Percentiles rank a stretch among this genome's conserved stretches.
phyloP scores from a whole-genome alignment of 495 filamentous ascomycete species.

The Geopyxis carbonaria region DNA sequence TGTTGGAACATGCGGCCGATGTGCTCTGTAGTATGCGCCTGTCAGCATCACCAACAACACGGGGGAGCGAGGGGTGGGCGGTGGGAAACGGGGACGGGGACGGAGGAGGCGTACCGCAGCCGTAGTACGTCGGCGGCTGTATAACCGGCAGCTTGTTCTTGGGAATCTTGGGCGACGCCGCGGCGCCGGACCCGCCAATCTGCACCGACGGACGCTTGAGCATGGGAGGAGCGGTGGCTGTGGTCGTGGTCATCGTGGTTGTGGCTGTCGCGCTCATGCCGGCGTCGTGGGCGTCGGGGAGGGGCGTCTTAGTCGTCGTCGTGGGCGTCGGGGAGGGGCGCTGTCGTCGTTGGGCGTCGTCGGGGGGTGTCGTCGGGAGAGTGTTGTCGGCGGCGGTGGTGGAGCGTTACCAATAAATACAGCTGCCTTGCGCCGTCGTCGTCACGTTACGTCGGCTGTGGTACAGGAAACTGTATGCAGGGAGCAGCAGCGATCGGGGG shows the following conservation, averaged over 20 bases:
- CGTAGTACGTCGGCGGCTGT: conserved; percentile 6
- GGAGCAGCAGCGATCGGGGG: too few species aligned
- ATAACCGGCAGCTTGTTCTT: conserved; percentile 3
- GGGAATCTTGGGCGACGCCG: conserved; percentile 5
- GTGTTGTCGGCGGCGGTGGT: too few species aligned
- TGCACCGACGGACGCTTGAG: conserved; percentile 3
- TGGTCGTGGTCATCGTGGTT: background rate
- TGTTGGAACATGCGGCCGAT: conserved; percentile 11
- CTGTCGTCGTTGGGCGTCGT: too few species aligned
- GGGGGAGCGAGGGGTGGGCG: background rate
- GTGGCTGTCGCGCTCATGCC: conserved; percentile 6
- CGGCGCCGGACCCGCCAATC: background rate
- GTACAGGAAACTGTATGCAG: too few species aligned
- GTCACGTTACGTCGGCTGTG: too few species aligned
- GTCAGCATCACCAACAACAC: background rate
- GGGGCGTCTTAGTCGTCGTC: too few species aligned
- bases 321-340: too few species aligned
- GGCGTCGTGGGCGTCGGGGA: too few species aligned
- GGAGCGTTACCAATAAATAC: too few species aligned
- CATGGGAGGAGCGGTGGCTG: background rate
- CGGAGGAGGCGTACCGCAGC: conserved; percentile 1
- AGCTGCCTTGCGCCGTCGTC: too few species aligned
- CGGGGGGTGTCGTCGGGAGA: too few species aligned
- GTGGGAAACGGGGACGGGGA: background rate
- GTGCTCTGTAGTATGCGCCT: conserved; percentile 8